These are phyloP conservation scores for Gloeopeniophorella convolvens DNA, from an alignment of 768 basidiomycete genomes.

Conservation along the genomic window DNA sequence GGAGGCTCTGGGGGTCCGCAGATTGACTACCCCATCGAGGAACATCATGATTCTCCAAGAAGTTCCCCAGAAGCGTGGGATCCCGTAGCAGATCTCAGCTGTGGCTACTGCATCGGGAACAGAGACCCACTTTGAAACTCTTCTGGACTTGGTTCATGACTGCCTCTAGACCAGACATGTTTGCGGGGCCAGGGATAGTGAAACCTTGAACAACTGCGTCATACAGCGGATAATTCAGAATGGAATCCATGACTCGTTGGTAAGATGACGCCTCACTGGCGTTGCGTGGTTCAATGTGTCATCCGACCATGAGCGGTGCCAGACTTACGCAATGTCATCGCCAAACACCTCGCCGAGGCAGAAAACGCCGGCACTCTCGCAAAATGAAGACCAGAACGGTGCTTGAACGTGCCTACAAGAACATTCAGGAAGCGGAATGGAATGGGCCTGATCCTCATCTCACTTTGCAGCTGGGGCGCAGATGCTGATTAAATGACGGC, in stretches of 20 bases:
- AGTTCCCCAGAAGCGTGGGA: slow-evolving; percentile 53
- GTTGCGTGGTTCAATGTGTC: slow-evolving; percentile 18
- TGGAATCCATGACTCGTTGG: slow-evolving; percentile 59
- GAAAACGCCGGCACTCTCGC: slow-evolving; percentile 70
- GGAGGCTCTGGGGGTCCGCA: slow-evolving; percentile 65
- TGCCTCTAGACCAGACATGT: slow-evolving; percentile 50
- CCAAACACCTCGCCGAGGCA: slow-evolving; percentile 81
- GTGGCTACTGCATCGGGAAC: neutral
- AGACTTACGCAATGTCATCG: slow-evolving; percentile 41
- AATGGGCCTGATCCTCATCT: slow-evolving; percentile 11
- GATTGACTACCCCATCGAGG: slow-evolving; percentile 69
- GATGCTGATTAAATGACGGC: neutral
- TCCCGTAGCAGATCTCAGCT: slow-evolving; percentile 24
- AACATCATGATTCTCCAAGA: slow-evolving; percentile 74
- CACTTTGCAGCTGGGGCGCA: slow-evolving; percentile 30
- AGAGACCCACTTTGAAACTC: slow-evolving; percentile 38
- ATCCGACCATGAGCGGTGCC: slow-evolving; percentile 1
- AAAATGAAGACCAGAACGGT: slow-evolving; percentile 73
- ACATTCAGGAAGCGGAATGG: slow-evolving; percentile 6
- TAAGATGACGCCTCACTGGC: slow-evolving; percentile 48
- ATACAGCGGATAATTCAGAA: slow-evolving; percentile 70
- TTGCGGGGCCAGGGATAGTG: slow-evolving; percentile 59
- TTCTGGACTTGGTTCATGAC: slow-evolving; percentile 47
- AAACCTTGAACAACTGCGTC: slow-evolving; percentile 58
- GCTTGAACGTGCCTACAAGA: slow-evolving; percentile 53